Evolutionary conservation across 192 early-diverging fungal species (phyloP).

Genomic region (Gamsiella multidivaricata): DNA sequence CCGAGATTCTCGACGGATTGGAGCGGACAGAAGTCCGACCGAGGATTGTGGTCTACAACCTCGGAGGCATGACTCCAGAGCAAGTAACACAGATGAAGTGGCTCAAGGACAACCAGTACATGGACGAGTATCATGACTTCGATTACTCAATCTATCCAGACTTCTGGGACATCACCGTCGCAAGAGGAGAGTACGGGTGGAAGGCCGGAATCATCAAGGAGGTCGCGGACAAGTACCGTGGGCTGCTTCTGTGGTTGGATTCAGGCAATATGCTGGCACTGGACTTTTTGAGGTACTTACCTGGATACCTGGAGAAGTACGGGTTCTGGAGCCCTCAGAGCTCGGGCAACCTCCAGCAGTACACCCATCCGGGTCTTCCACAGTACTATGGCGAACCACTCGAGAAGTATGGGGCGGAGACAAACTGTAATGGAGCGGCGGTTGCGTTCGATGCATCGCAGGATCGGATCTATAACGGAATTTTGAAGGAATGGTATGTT

Average conservation of each 20-base stretch:
- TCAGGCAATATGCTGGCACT: slow-evolving; percentile 58
- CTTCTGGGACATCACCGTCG: slow-evolving; percentile 64
- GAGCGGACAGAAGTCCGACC: slow-evolving; percentile 50
- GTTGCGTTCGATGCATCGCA: slow-evolving; percentile 60
- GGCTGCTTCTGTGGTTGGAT: slow-evolving; percentile 63
- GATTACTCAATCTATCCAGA: slow-evolving; percentile 58
- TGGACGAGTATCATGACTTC: slow-evolving; percentile 59
- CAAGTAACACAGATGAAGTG: slow-evolving; percentile 56
- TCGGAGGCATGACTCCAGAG: slow-evolving; percentile 58
- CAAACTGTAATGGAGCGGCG: slow-evolving; percentile 66
- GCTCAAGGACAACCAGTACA: slow-evolving; percentile 54
- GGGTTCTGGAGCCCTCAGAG: slow-evolving; percentile 64
- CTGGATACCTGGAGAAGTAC: slow-evolving; percentile 49
- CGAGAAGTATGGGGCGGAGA: slow-evolving; percentile 39
- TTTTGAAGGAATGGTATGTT: slow-evolving; percentile 57
- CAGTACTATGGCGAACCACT: slow-evolving; percentile 52
- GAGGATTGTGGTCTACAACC: slow-evolving; percentile 62
- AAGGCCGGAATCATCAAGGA: slow-evolving; percentile 66
- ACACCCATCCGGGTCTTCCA: slow-evolving; percentile 62
- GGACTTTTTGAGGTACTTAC: slow-evolving; percentile 60
- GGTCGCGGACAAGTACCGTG: slow-evolving; percentile 53
- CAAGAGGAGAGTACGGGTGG: slow-evolving; percentile 66
- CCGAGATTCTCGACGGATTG: slow-evolving; percentile 49
- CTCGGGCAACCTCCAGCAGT: slow-evolving; percentile 45
- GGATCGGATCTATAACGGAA: slow-evolving; percentile 48